Evolutionary conservation across 192 early-diverging fungal genomes (phyloP), one percentile per base, ranked within the genome.

Genomic region (Umbelopsis isabellina): DNA sequence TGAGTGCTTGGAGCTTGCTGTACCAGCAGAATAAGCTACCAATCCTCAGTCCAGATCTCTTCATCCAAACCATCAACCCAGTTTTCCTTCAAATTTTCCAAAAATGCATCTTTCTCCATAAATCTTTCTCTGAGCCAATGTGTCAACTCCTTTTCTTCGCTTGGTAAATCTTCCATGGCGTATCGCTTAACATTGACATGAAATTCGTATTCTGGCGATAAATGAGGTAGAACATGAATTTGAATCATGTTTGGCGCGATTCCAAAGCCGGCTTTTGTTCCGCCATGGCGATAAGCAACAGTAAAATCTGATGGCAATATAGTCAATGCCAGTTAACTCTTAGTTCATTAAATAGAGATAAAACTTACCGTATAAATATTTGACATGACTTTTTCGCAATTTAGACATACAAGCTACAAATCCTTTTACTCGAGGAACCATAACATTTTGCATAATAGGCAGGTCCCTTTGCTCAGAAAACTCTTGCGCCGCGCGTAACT

Each of bases 91-190:
- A 87, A 76, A n/a, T 82, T 72, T 48, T 83, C 87, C 86, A 98
- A 85, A 50, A 93, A 88, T 49, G 77, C 74, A 81, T 98, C 96
- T 82, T 98, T 98, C 73, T 95, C 93, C 16, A 90, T 80, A 79
- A 89, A 98, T 46, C 88, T 77, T 30, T 87, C 71, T 45, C 87
- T 79, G 66, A 96, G 82, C 96, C 96, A 98, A 33, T 81, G 64
- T 9, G 80, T 77, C 67, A 96, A 86, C 23, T 81, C 83, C 61
- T 91, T 89, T 27, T 91, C 90, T 37, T 91, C 89, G 7, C 75
- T 73, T 21, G 93, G 93, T 52, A 94, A 82, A 69, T 91, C 91
- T 7, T 82, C 83, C 49, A 91, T 83, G 18, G 82, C 73, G 52
- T 88, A 89, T 35, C 85, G 79, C 76, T 80, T 86, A 33, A 96